Evolutionary conservation across 129 eudicot genomes (phyloP).

Genomic region (Lactuca saligna): DNA sequence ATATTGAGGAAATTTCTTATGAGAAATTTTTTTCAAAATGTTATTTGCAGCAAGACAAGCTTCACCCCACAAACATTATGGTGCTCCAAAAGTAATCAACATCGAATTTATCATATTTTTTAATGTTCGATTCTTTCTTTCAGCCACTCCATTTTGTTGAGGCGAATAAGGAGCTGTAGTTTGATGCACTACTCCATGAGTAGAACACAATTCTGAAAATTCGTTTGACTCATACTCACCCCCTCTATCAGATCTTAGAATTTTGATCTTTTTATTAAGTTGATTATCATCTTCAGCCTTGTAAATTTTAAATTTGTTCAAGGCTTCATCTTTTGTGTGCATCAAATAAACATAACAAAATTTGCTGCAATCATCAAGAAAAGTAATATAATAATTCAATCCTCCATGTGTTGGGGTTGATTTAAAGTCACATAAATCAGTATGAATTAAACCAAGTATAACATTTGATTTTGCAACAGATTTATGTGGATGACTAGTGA

Average conservation of each 20-base stretch:
- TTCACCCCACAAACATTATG: too few species aligned
- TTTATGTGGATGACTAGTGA: background rate
- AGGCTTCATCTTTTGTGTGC: background rate
- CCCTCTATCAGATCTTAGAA: background rate
- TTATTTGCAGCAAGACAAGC: too few species aligned
- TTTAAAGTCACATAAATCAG: too few species aligned
- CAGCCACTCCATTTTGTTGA: background rate
- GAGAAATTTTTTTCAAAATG: too few species aligned
- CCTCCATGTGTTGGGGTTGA: too few species aligned
- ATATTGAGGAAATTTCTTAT: too few species aligned
- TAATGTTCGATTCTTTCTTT: background rate
- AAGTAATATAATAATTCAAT: background rate
- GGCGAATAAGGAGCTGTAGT: background rate
- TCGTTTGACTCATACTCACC: background rate
- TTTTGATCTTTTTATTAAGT: background rate
- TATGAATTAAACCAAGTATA: background rate
- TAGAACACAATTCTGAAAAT: background rate
- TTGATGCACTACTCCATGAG: background rate
- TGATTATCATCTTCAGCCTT: background rate
- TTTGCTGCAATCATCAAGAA: background rate
- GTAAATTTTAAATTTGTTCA: background rate
- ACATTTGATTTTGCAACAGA: background rate
- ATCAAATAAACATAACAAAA: background rate
- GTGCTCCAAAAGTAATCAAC: too few species aligned
- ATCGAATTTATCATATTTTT: background rate